Base-by-base conservation (phyloP, 768 basidiomycete species). In the Pulveroboletus sp. region DNA sequence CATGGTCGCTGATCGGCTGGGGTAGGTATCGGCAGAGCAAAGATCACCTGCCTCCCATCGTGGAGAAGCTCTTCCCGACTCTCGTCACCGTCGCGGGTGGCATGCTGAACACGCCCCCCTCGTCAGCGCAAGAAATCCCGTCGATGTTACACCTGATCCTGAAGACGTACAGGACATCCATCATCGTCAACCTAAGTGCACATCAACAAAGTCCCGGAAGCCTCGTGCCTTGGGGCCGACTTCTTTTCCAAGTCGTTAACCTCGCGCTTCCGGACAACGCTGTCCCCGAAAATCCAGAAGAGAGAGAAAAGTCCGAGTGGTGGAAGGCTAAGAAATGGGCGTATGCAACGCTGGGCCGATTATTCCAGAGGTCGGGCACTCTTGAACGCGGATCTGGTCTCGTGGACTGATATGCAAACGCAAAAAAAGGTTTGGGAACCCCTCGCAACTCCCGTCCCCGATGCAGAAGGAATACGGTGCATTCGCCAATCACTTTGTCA, bases 261-360 rank as follows among this genome's bases (percentile, higher is more conserved):
- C 69, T 90, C 38, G 73, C 76, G 50, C 72, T 93, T 27, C 87
- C 86, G 0, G 69, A 72, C 46, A 80, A 82, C 3, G 77, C 74
- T 18, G 77, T 91, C 0, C 84, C 88, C 2, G 80, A 76, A 27
- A 82, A 88, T 49, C 79, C 82, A 53, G 86, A 91, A 6, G 86
- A 86, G 14, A 74, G 87, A 32, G 89, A 93, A 70, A 76, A 75
- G 41, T 80, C 75, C 40, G 86, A 89, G 59, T 95, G 93, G 92
- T 91, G 90, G 87, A 86, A 84, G 63, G 79, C 86, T 8, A 94
- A 94, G 72, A 95, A 95, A 64, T 94, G 92, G 93, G 89, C 92
- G 1, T 93, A 85, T 62, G 80, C 77, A n/a, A 82, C 81, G 33
- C 73, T 95, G 8, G 86, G 87, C 32, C 74, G 83, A 21, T 71